Percentiles rank a stretch among this genome's conserved stretches.
phyloP scores from a whole-genome alignment of 164 flowering plant species.

The Sedum album region DNA sequence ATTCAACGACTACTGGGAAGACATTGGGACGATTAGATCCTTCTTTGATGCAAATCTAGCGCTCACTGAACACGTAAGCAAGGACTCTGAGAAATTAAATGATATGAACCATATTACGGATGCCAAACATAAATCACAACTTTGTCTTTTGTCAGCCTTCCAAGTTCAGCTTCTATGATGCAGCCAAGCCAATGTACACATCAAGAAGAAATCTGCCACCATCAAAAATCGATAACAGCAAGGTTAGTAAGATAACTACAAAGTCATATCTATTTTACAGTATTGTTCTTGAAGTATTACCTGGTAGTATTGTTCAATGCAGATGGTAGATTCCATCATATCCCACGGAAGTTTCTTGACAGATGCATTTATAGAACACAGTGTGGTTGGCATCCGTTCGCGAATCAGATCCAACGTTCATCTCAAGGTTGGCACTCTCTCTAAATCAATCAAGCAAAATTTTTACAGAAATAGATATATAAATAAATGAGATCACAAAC shows the following conservation, averaged over 20 bases:
- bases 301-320: constrained; percentile 16
- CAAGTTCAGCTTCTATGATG: constrained; percentile 87
- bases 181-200: constrained; percentile 80
- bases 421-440: constrained; percentile 40
- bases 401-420: constrained; percentile 61
- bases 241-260: constrained; percentile 32
- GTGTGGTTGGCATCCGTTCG: constrained; percentile 85
- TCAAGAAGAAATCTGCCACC: constrained; percentile 95
- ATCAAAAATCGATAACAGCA: constrained; percentile 67
- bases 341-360: constrained; percentile 90
- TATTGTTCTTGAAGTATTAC: neutral
- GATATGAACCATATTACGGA: neutral
- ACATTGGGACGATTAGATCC: constrained; percentile 95
- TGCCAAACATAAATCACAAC: neutral
- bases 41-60: constrained; percentile 96
- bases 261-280: neutral
- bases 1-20: constrained; percentile 97
- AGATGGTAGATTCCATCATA: constrained; percentile 86
- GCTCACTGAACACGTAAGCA: constrained; percentile 80
- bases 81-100: neutral
- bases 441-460: neutral
- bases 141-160: constrained; percentile 55
- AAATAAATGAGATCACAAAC: neutral
- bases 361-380: constrained; percentile 67
- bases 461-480: neutral